Conservation (phyloP, 805 yeast genomes). For the Metschnikowia reukaufii region DNA sequence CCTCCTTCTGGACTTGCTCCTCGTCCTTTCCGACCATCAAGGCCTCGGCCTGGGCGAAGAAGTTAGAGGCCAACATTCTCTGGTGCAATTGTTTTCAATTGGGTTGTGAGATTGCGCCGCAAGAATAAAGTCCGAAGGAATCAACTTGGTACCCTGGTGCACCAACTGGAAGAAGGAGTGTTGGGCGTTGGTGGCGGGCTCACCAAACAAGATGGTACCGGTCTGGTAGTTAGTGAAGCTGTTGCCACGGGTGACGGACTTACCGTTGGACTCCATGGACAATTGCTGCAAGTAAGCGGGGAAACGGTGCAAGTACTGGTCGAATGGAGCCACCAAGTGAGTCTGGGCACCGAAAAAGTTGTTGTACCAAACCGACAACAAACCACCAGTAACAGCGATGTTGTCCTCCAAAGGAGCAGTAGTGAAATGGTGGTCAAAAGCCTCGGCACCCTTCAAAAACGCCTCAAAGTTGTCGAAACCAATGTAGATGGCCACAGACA, state of each 20-base stretch:
- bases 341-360: conserved; percentile 98
- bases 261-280: conserved; percentile 99
- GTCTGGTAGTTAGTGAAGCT: conserved; percentile 92
- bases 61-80: conserved; percentile 97
- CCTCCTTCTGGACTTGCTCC: conserved; percentile 82
- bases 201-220: conserved; percentile 94
- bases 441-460: conserved; percentile 96
- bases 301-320: conserved; percentile 98
- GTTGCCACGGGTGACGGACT: conserved; percentile 91
- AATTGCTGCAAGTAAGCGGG: conserved; percentile 99
- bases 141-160: conserved; percentile 97
- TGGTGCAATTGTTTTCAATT: conserved; percentile 91
- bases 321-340: conserved; percentile 97
- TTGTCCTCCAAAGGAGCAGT: conserved; percentile 84
- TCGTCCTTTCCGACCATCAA: conserved; percentile 93
- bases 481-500: conserved; percentile 90
- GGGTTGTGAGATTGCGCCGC: conserved; percentile 99
- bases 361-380: conserved; percentile 96
- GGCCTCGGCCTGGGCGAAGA: conserved; percentile 98
- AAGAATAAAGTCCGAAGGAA: conserved; percentile 93
- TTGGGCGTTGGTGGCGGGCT: conserved; percentile 98
- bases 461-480: conserved; percentile 93
- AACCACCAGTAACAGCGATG: conserved; percentile 92
- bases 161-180: conserved; percentile 99
- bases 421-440: conserved; percentile 88